Evolutionary conservation across 2,329 filamentous ascomycete species (phyloP), one percentile per base, ranked within the genome.

Genomic region (Emmonsiellopsis sp.): DNA sequence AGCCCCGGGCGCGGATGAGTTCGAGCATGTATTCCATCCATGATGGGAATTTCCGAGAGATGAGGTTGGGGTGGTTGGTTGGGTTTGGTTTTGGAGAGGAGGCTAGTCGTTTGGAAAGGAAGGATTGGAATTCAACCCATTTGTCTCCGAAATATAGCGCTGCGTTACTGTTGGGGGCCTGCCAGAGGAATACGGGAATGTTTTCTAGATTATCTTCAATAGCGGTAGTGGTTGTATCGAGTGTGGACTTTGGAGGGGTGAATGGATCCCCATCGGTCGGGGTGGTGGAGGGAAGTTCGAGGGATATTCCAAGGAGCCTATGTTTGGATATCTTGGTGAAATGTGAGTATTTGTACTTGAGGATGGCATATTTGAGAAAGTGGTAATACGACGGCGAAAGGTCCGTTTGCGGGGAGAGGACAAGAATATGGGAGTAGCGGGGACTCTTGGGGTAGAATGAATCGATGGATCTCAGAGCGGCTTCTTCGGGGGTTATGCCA

Each of bases 81-180:
- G 16, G 7, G 13, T 32, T 50, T 62, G 57, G 20, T 3, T 59
- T 55, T 20, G 58, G 43, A 26, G 49, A 55, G 51, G 48, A 57
- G 11, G 66, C 59, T 8, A 91, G 72, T 6, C 84, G 75, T 47
- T 80, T 78, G 9, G 86, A 81, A 2, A 94, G 78, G 61, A 94
- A 93, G 9, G 83, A 80, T 65, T 96, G 90, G 8, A 95, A 78
- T 61, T 95, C 88, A 10, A 81, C 73, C 93, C 93, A 98, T 64
- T 86, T 90, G 47, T 89, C 82, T 43, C 91, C 90, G 53, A 93
- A 83, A 65, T 92, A 85, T 8, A 98, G 76, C 9, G 84, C 81
- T 0, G 92, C 91, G 58, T 93, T 86, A 63, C 85, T 88, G 59
- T 84, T 87, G 5, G 92, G 91, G 2, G 84, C 82, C 69, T 95